Percentiles rank a stretch among this genome's conserved stretches.
Evolutionary conservation across 495 filamentous ascomycete species (phyloP).

Genomic region (Podospora tetraspora): DNA sequence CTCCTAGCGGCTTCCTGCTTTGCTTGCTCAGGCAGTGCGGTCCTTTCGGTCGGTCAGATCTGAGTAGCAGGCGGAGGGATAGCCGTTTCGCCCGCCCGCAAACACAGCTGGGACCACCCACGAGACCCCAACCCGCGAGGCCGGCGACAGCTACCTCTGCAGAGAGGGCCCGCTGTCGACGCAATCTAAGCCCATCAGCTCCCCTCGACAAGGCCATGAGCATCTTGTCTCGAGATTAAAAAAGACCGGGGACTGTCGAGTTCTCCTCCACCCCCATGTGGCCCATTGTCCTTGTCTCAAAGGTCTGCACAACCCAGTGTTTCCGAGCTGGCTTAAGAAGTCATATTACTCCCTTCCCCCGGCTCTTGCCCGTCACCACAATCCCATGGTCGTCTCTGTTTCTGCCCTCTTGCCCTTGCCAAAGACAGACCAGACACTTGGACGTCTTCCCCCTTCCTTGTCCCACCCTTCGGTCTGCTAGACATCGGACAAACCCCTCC

Average conservation of each 20-base stretch:
- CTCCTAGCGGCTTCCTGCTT: constrained; percentile 32
- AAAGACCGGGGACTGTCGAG: constrained; percentile 27
- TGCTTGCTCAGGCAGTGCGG: constrained; percentile 25
- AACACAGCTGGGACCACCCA: constrained; percentile 22
- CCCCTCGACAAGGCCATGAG: constrained; percentile 19
- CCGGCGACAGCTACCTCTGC: constrained; percentile 5
- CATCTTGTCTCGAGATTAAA: constrained; percentile 21
- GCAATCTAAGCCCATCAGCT: constrained; percentile 26
- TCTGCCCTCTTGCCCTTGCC: constrained; percentile 2
- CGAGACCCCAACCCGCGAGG: constrained; percentile 14
- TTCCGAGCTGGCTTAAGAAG: constrained; percentile 26
- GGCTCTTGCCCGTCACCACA: constrained; percentile 4
- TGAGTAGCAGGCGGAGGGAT: constrained; percentile 19
- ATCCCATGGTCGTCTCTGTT: constrained; percentile 7
- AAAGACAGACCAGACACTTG: constrained; percentile 8
- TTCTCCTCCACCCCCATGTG: constrained; percentile 27
- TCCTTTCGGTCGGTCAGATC: constrained; percentile 28
- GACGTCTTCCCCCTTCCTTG: constrained; percentile 15
- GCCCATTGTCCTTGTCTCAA: constrained; percentile 33
- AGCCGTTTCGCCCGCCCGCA: constrained; percentile 14
- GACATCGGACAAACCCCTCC: constrained; percentile 16
- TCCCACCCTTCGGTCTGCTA: constrained; percentile 21
- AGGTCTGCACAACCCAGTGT: constrained; percentile 29
- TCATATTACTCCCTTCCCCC: constrained; percentile 23
- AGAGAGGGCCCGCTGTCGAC: constrained; percentile 11